Conservation (phyloP, 768 basidiomycete genomes). For the Leccinum sublutescens region DNA sequence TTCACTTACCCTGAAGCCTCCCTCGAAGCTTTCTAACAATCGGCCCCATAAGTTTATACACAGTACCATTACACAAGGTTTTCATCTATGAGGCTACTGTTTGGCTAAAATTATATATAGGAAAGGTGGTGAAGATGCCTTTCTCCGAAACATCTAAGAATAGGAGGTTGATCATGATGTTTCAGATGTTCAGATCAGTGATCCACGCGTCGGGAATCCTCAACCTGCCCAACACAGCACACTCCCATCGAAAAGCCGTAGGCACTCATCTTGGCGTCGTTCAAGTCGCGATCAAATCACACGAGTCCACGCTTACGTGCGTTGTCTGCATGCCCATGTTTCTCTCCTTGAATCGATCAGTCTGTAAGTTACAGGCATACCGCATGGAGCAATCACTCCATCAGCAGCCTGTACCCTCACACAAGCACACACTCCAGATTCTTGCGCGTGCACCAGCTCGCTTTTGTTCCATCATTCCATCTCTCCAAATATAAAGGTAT, state of each 20-base stretch:
- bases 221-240: no score
- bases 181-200: neutral
- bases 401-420: neutral
- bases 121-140: neutral
- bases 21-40: no score
- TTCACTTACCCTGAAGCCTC: no score
- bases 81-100: no score
- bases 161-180: neutral
- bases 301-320: neutral
- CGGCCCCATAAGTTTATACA: no score
- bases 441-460: neutral
- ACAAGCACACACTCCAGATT: neutral
- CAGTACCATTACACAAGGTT: neutral
- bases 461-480: neutral
- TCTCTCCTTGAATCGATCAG: neutral
- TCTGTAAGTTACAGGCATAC: neutral
- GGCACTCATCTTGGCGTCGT: neutral
- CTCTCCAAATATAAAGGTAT: neutral
- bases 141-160: neutral
- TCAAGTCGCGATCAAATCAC: neutral
- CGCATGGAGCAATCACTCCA: neutral
- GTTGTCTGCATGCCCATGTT: neutral
- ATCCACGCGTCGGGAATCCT: neutral
- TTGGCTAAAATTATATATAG: no score
- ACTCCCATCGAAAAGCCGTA: neutral